A percentile compares a stretch with the other conserved stretches of the same genome.
Conservation (phyloP, 73 alveolate genomes). For the Effrenium voratum region DNA sequence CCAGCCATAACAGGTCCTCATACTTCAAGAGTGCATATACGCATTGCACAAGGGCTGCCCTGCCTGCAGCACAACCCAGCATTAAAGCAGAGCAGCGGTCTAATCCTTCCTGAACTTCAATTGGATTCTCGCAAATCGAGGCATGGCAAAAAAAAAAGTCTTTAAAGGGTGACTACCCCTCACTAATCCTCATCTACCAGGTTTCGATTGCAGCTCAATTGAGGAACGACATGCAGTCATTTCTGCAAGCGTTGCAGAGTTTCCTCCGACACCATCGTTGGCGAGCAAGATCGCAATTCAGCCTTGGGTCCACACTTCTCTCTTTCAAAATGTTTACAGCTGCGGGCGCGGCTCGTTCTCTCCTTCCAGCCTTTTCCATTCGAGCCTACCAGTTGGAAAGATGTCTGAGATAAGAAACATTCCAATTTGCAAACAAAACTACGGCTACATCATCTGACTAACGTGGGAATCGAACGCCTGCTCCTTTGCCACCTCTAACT, state of each 20-base stretch:
- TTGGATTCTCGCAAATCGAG: not conserved
- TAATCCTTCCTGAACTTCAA: not conserved
- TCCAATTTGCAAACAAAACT: not conserved
- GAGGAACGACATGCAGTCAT: not conserved
- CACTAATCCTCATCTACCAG: not conserved
- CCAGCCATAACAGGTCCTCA: conserved; percentile 29
- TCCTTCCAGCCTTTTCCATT: conserved; percentile 9
- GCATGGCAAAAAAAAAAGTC: not conserved
- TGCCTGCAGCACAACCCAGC: conserved; percentile 23
- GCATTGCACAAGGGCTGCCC: not conserved
- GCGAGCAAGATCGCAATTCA: not conserved
- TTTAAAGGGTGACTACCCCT: not conserved
- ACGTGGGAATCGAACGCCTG: not conserved
- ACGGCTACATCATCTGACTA: not conserved
- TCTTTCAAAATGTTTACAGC: not conserved
- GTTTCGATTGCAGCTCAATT: not conserved
- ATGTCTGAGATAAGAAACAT: not conserved
- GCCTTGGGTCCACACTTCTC: not conserved
- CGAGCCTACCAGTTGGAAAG: not conserved
- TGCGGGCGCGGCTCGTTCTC: not conserved
- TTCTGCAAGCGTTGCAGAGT: not conserved
- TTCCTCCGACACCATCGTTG: not conserved
- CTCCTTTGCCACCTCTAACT: conserved; percentile 13
- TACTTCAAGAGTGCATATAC: not conserved
- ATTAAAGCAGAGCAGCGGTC: conserved; percentile 21